These are phyloP conservation scores for Crotalaria pallida DNA, from an alignment of 306 rosid genomes.

Conservation along the genomic window DNA sequence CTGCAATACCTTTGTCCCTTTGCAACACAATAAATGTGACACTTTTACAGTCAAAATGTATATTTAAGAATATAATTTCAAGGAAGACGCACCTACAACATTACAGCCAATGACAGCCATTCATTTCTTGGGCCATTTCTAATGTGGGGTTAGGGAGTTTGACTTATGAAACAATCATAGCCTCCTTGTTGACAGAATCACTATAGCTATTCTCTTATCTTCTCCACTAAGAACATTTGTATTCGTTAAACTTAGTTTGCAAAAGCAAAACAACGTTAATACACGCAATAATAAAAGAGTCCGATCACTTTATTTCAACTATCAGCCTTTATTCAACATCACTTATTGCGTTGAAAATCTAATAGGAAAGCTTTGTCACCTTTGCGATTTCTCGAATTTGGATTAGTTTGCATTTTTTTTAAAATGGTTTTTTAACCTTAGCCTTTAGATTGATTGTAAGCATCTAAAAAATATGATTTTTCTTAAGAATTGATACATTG, in stretches of 20 bases:
- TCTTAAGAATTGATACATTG: too few species aligned
- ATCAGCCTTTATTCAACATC: too few species aligned
- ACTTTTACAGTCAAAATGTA: not conserved
- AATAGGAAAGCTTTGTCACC: too few species aligned
- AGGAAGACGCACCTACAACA: not conserved
- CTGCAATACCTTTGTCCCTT: not conserved
- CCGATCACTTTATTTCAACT: too few species aligned
- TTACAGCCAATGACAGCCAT: not conserved
- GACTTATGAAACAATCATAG: not conserved
- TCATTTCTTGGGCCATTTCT: not conserved
- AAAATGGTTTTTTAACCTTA: too few species aligned
- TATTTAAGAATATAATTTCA: not conserved
- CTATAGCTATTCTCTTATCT: not conserved
- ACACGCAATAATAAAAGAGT: not conserved
- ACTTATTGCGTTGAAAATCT: too few species aligned
- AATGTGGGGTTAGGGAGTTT: not conserved
- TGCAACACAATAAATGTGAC: not conserved
- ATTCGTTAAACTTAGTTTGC: not conserved
- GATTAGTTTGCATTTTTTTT: too few species aligned
- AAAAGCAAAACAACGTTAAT: constrained; percentile 9
- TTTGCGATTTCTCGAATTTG: too few species aligned
- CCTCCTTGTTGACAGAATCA: not conserved
- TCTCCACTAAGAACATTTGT: not conserved
- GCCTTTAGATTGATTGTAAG: too few species aligned
- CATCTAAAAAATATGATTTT: too few species aligned